Conservation (phyloP, 2,329 filamentous ascomycete species). For the Dactylella cylindrospora region DNA sequence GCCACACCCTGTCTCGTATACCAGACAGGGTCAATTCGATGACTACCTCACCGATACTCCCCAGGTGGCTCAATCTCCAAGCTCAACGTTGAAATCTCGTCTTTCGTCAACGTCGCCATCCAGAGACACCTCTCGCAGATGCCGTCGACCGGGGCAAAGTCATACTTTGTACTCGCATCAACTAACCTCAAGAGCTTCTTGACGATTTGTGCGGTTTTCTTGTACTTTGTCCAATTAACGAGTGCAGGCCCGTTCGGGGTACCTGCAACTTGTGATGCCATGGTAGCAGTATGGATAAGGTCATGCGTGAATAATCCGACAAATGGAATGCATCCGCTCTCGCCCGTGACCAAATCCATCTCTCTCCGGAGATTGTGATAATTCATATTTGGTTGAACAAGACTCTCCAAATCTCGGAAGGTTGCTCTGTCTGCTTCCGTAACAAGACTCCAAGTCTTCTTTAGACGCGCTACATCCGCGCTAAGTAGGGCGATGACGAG, state of each 20-base stretch:
- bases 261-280: slow-evolving; percentile 71
- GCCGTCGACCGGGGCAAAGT: slow-evolving; percentile 72
- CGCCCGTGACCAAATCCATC: slow-evolving; percentile 68
- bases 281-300: slow-evolving; percentile 76
- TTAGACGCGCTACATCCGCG: slow-evolving; percentile 68
- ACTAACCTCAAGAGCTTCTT: slow-evolving; percentile 78
- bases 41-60: slow-evolving; percentile 26
- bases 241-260: slow-evolving; percentile 68
- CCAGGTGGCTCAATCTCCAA: slow-evolving; percentile 45
- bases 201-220: slow-evolving; percentile 72
- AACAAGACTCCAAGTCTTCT: slow-evolving; percentile 71
- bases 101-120: slow-evolving; percentile 74
- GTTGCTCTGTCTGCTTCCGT: slow-evolving; percentile 66
- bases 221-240: slow-evolving; percentile 80
- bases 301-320: slow-evolving; percentile 81
- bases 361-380: slow-evolving; percentile 75
- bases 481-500: slow-evolving; percentile 75
- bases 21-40: too few species aligned
- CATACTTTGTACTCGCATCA: slow-evolving; percentile 74
- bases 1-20: too few species aligned
- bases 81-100: slow-evolving; percentile 62
- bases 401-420: slow-evolving; percentile 67
- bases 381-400: slow-evolving; percentile 76
- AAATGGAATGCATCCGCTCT: slow-evolving; percentile 78
- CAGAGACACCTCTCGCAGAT: slow-evolving; percentile 80